Conservation (phyloP, 768 basidiomycete species). For the Serendipita sp. region DNA sequence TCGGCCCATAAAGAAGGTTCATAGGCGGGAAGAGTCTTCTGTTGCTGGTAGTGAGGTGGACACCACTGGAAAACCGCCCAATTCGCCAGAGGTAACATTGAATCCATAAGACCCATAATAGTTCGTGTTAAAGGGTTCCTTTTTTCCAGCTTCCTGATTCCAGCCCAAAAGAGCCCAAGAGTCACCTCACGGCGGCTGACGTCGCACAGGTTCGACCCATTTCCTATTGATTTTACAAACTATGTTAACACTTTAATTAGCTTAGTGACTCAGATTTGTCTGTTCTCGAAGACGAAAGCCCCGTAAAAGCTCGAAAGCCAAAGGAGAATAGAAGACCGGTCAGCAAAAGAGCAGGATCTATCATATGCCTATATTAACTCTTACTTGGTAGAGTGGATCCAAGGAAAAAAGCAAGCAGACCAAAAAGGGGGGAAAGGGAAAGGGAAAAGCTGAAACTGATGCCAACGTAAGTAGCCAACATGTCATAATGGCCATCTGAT, state of each 20-base stretch:
- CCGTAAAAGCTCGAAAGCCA: neutral
- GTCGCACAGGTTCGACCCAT: neutral
- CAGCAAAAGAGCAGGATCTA: slow-evolving; percentile 14
- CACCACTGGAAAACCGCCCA: neutral
- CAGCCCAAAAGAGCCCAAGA: neutral
- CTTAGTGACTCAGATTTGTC: neutral
- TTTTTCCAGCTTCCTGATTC: neutral
- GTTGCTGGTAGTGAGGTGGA: neutral
- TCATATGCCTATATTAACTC: no score
- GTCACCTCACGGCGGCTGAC: neutral
- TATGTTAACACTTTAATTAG: neutral
- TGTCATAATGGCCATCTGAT: slow-evolving; percentile 13
- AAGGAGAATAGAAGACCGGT: slow-evolving; percentile 12
- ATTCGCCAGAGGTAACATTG: neutral
- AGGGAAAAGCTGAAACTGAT: slow-evolving; percentile 8
- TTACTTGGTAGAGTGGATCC: slow-evolving; percentile 14
- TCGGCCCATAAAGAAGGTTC: neutral
- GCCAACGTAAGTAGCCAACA: slow-evolving; percentile 6
- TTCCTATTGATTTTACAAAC: neutral
- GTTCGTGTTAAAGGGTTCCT: neutral
- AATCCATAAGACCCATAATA: neutral
- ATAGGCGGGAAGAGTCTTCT: neutral
- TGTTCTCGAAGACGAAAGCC: neutral
- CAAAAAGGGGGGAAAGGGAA: slow-evolving; percentile 5
- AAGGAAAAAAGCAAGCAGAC: slow-evolving; percentile 2